A percentile compares a stretch with the other conserved stretches of the same genome.
Conservation (phyloP, 2,329 filamentous ascomycete genomes). For the Cadophora malorum region DNA sequence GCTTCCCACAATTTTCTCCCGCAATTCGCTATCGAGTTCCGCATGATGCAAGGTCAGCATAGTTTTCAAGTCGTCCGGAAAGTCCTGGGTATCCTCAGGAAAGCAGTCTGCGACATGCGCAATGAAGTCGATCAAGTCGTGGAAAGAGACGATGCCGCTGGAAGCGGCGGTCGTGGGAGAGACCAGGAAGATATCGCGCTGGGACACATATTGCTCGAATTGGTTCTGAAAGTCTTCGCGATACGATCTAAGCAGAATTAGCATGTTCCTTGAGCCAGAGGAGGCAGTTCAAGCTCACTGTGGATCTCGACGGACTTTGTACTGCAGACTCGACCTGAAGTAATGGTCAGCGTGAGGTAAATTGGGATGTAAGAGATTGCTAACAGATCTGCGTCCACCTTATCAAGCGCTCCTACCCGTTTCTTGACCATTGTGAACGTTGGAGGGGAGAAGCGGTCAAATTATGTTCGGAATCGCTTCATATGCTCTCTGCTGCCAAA, state of each 20-base stretch:
- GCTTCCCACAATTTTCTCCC: conserved; percentile 94
- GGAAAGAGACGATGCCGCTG: conserved; percentile 81
- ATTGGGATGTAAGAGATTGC: conserved; percentile 42
- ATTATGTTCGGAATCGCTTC: conserved; percentile 25
- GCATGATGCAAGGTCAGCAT: conserved; percentile 85
- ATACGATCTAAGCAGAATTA: conserved; percentile 68
- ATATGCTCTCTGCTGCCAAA: conserved; percentile 27
- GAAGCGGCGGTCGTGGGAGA: conserved; percentile 80
- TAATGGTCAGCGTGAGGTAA: conserved; percentile 35
- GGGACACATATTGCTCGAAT: conserved; percentile 89
- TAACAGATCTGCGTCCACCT: conserved; percentile 88
- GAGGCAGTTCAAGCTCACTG: conserved; percentile 56
- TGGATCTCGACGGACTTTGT: conserved; percentile 89
- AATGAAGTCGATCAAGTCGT: conserved; percentile 91
- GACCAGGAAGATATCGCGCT: conserved; percentile 88
- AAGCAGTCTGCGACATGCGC: conserved; percentile 95
- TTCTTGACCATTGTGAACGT: conserved; percentile 73
- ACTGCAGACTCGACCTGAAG: conserved; percentile 78
- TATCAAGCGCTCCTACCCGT: conserved; percentile 91
- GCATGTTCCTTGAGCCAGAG: conserved; percentile 8
- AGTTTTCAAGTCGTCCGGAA: conserved; percentile 80
- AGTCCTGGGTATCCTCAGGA: conserved; percentile 76
- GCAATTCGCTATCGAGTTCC: conserved; percentile 79
- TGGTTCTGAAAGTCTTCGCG: conserved; percentile 87
- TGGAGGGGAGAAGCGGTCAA: conserved; percentile 11